A percentile compares a stretch with the other conserved stretches of the same genome.
Conservation (phyloP, 2,329 filamentous ascomycete species). For the Clarireedia homoeocarpa region DNA sequence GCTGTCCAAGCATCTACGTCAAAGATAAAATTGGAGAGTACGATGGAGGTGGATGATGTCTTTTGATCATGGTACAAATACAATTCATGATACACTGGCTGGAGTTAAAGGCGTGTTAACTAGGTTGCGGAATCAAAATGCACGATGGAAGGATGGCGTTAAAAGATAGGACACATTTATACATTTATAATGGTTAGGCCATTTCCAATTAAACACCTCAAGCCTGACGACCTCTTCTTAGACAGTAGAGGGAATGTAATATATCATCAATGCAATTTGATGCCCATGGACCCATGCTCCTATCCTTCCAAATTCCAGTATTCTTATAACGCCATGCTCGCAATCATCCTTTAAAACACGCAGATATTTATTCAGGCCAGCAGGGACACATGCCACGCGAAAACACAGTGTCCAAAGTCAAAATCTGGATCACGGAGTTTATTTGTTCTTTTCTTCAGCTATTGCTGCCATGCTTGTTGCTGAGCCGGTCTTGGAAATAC, state of each 20-base stretch:
- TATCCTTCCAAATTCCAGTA: constrained; percentile 4
- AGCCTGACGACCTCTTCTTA: constrained; percentile 8
- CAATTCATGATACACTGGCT: background rate
- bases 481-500: constrained; percentile 77
- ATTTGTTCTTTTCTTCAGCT: background rate
- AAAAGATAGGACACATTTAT: background rate
- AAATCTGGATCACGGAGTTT: background rate
- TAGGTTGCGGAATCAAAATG: no score
- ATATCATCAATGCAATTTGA: constrained; percentile 20
- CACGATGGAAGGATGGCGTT: no score
- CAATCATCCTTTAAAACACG: constrained; percentile 14
- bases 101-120: background rate
- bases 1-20: constrained; percentile 29
- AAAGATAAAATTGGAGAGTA: constrained; percentile 26
- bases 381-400: background rate
- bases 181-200: constrained; percentile 1
- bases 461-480: constrained; percentile 51
- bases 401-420: constrained; percentile 2
- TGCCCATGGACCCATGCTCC: constrained; percentile 11
- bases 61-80: constrained; percentile 27
- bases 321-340: constrained; percentile 28
- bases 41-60: constrained; percentile 43
- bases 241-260: constrained; percentile 16
- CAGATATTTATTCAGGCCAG: constrained; percentile 1
- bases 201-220: constrained; percentile 11